These are phyloP conservation scores for Hymenoscyphus scutula DNA, from an alignment of 2,329 filamentous ascomycete genomes.

Conservation along the genomic window DNA sequence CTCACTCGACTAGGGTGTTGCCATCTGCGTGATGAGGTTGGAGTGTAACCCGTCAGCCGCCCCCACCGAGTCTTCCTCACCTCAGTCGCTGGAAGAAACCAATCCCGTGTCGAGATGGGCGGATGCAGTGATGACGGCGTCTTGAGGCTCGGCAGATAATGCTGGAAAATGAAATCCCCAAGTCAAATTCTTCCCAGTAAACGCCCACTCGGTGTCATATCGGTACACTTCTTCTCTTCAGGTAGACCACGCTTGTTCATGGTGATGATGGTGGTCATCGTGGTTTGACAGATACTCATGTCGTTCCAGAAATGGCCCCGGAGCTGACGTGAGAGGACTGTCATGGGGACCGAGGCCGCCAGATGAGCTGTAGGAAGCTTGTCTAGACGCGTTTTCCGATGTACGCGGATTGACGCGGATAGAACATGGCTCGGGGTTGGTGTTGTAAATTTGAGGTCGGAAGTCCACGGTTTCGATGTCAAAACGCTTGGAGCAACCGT, in stretches of 20 bases:
- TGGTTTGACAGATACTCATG: slow-evolving; percentile 26
- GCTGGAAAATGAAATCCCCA: background rate
- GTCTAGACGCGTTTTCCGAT: slow-evolving; percentile 23
- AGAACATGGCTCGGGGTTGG: slow-evolving; percentile 16
- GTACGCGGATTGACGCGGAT: slow-evolving; percentile 22
- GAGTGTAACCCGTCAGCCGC: slow-evolving; percentile 3
- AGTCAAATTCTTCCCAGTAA: background rate
- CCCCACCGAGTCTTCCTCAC: slow-evolving; percentile 8
- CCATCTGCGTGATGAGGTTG: background rate
- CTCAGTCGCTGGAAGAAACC: slow-evolving; percentile 3
- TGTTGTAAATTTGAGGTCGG: slow-evolving; percentile 29
- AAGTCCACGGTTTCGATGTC: slow-evolving; percentile 37
- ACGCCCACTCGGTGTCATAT: background rate
- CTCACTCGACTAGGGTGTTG: background rate
- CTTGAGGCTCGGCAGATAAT: slow-evolving; percentile 9
- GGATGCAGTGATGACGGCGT: slow-evolving; percentile 8
- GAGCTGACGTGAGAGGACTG: slow-evolving; percentile 29
- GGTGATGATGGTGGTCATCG: slow-evolving; percentile 15
- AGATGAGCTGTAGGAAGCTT: slow-evolving; percentile 30
- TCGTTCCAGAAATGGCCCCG: slow-evolving; percentile 26
- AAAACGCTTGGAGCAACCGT: slow-evolving; percentile 70
- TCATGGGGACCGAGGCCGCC: slow-evolving; percentile 23
- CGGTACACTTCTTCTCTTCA: slow-evolving; percentile 10
- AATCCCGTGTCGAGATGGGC: background rate
- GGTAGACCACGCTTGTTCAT: slow-evolving; percentile 21